Base-by-base conservation (phyloP, 2,329 filamentous ascomycete species). In the Cordyceps cicadae region DNA sequence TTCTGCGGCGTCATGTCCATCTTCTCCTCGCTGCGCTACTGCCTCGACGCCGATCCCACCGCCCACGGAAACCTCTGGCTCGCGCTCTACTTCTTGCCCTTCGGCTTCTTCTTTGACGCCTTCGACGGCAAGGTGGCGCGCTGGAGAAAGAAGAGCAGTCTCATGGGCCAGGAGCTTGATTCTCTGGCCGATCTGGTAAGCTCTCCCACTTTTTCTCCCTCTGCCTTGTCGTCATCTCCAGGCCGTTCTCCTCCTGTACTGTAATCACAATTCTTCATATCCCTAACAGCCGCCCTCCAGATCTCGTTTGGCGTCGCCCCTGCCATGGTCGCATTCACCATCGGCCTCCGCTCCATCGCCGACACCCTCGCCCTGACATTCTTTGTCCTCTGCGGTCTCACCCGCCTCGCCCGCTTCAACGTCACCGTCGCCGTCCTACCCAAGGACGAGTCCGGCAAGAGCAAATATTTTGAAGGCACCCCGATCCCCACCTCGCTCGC, bases 151-250 rank as follows among this genome's bases (percentile, higher is more conserved):
- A 99, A 97, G 87, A 94, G 90, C 69, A 95, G 90, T 68, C 80
- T 99, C 72, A 97, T 99, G 93, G 94, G 94, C 14, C 93, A 97
- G 75, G 94, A 99, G 76, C 79, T 99, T 60, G 94, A 99, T 74
- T 97, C 93, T 7, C 81, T 99, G 53, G 94, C 94, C 60, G 94
- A 99, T 73, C 74, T 99, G 80, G 92, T 96, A 87, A 32, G 84
- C 8, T 6, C 7, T 9, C n/a, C 43, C n/a, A 1, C n/a, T 46
- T 43, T 2, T 34, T 3, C 14, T 14, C 11, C 21, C 32, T 19
- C 29, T 19, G 8, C 21, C n/a, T 8, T 12, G 15, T 45, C 29
- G 29, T 29, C 5, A 29, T 29, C 5, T 45, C 5, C 41, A 19
- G n/a, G 6, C 32, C 14, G 5, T 14, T 15, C 21, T 51, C 29